Percentiles rank a stretch among this genome's conserved stretches.
Conservation (phyloP, 208 protist species). For the Trypanosoma boissoni region DNA sequence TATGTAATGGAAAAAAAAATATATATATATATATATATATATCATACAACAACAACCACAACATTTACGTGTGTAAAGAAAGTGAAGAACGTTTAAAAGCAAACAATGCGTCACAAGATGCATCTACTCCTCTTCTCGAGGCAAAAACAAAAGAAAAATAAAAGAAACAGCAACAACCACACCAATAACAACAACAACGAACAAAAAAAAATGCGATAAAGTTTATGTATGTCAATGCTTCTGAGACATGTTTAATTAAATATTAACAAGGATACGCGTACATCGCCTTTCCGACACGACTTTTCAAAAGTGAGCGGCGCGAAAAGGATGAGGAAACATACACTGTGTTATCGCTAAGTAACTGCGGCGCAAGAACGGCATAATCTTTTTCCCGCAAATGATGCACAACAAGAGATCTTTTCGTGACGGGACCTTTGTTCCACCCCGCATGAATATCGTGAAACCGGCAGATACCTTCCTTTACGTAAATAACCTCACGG, state of each 20-base stretch:
- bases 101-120: no score
- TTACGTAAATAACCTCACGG: conserved; percentile 4
- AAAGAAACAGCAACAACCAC: neutral
- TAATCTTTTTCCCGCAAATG: conserved; percentile 12
- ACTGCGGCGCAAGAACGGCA: neutral
- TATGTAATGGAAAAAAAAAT: neutral
- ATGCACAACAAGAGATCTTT: conserved; percentile 9
- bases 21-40: neutral
- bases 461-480: conserved; percentile 13
- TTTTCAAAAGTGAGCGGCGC: neutral
- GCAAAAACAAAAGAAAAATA: neutral
- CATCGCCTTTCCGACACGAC: conserved; percentile 1
- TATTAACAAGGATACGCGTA: conserved; percentile 3
- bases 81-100: no score
- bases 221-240: no score
- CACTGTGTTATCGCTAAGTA: neutral
- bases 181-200: no score
- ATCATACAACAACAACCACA: neutral
- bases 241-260: no score
- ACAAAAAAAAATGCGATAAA: no score
- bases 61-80: no score
- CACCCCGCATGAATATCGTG: conserved; percentile 16
- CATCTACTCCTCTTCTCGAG: no score
- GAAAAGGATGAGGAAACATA: conserved; percentile 1
- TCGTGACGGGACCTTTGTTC: conserved; percentile 4